Conservation (phyloP, 345 rosid genomes). For the Triadica sebifera region DNA sequence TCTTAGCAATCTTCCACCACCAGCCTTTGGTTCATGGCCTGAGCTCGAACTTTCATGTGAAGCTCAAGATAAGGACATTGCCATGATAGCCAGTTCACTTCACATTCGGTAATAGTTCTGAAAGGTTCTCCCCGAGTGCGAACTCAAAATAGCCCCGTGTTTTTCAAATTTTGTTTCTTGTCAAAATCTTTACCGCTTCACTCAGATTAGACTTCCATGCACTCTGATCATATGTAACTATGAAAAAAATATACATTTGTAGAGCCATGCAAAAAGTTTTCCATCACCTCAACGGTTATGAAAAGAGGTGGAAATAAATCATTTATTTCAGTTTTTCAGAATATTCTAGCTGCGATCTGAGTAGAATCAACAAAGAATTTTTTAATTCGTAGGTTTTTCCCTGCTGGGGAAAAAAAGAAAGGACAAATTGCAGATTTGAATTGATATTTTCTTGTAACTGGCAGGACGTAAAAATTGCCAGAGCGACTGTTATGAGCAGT, state of each 20-base stretch:
- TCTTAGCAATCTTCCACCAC: slow-evolving; percentile 46
- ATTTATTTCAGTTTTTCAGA: background rate
- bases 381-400: background rate
- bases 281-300: no score
- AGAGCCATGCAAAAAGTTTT: no score
- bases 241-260: no score
- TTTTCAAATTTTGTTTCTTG: background rate
- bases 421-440: background rate
- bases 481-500: background rate
- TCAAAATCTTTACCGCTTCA: background rate
- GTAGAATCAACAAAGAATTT: background rate
- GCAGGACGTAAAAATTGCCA: background rate
- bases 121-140: slow-evolving; percentile 18
- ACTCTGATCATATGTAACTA: no score
- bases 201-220: no score
- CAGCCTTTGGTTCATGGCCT: slow-evolving; percentile 49
- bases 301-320: no score
- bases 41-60: slow-evolving; percentile 32
- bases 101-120: slow-evolving; percentile 32
- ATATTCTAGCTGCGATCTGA: background rate
- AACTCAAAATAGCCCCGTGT: slow-evolving; percentile 9
- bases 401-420: background rate
- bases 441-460: background rate
- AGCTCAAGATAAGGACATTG: slow-evolving; percentile 28
- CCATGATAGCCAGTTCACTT: slow-evolving; percentile 18